These are phyloP conservation scores for Raddia guianensis DNA, from an alignment of 176 grass and related monocot species.

Conservation along the genomic window DNA sequence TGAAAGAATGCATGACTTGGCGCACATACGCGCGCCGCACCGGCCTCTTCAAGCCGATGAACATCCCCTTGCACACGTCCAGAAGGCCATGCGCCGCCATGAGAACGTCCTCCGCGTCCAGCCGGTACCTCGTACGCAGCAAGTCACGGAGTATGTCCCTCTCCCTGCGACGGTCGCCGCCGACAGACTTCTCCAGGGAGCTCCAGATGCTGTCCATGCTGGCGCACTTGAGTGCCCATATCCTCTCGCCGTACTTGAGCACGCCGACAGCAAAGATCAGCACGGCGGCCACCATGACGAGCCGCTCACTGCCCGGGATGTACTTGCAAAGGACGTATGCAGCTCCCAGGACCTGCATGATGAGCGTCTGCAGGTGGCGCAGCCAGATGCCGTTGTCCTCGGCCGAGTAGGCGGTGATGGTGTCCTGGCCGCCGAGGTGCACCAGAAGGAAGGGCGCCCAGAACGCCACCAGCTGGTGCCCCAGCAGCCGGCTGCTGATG, in stretches of 20 bases:
- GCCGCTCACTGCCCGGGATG: too few species aligned
- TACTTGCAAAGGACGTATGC: too few species aligned
- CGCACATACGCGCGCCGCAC: too few species aligned
- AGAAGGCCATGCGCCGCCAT: neutral
- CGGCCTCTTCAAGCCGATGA: neutral
- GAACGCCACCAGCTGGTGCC: neutral
- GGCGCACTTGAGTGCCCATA: neutral
- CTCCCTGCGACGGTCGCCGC: too few species aligned
- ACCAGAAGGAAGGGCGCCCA: constrained; percentile 45
- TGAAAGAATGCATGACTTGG: too few species aligned
- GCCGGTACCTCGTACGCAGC: too few species aligned
- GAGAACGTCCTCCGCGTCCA: neutral
- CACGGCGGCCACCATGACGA: too few species aligned
- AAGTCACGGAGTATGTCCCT: too few species aligned
- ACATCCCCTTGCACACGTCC: neutral
- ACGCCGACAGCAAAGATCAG: constrained; percentile 15
- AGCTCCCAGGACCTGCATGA: neutral
- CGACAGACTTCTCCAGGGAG: neutral
- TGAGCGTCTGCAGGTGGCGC: constrained; percentile 14
- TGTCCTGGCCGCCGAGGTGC: constrained; percentile 51
- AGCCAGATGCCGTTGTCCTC: constrained; percentile 38
- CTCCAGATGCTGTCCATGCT: neutral
- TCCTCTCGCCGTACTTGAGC: constrained; percentile 16
- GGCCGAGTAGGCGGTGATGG: constrained; percentile 41
- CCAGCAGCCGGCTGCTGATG: too few species aligned